Evolutionary conservation across 495 filamentous ascomycete genomes (phyloP), one percentile per base, ranked within the genome.

Genomic region (Durotheca rogersii): DNA sequence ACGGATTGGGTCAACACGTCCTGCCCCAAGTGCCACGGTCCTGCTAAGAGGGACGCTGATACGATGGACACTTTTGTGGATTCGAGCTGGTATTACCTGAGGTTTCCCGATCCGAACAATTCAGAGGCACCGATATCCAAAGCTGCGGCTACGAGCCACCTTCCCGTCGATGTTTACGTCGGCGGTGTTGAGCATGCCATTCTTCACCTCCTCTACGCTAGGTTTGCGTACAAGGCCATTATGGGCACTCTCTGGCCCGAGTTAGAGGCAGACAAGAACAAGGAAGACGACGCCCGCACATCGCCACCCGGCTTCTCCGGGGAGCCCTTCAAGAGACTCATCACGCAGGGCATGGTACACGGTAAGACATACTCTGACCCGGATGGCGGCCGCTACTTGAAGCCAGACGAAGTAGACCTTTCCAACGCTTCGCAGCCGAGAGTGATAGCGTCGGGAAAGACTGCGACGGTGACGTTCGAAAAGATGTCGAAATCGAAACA

Each of bases 401-500:
- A 82, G 43, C 87, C 87, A 0, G 77, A 82, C 2, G 90, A 94
- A 60, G 72, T 95, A 11, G 84, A 91, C 48, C 57, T 85, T 9
- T 78, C 72, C 7, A 72, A 78, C 33, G 69, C 76, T 2, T 60
- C 75, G 0, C 73, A 74, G 6, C 87, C 86, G 1, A 72, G 78
- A 38, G 77, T 90, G 29, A 74, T 74, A 31, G 74, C 75, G 0
- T 84, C 83, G 1, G 78, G 78, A 15, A 64, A 79, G 34, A 59
- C 60, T 0, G 81, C 87, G 2, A 76, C 65, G 7, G 61, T 90
- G 20, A 82, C 80, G 0, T 94, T 81, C 47, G 88, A 95, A 67
- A 95, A 95, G 58, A 95, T 95, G 90, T 91, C 87, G n/a, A 95
- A 95, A 67, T 92, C 88, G 47, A 95, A 95, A 60, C 77, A 93